These are phyloP conservation scores for Sarcodon aspratus DNA, from an alignment of 768 basidiomycete genomes.

Conservation along the genomic window DNA sequence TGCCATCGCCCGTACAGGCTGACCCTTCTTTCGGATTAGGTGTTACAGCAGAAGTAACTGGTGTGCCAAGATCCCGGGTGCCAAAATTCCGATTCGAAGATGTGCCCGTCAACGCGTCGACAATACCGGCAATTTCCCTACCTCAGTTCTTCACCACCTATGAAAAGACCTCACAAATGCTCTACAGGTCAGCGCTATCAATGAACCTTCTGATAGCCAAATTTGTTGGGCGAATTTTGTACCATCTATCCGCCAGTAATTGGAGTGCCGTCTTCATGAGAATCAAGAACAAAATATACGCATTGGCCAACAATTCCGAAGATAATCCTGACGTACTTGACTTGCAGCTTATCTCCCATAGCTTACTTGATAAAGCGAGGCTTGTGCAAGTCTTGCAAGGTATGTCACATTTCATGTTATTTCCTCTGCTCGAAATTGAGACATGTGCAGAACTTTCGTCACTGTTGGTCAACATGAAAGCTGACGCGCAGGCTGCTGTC, in stretches of 20 bases:
- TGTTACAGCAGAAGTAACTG: neutral
- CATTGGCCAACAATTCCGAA: conserved; percentile 41
- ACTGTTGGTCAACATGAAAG: conserved; percentile 72
- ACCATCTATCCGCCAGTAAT: conserved; percentile 80
- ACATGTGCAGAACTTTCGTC: conserved; percentile 56
- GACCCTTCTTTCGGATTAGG: neutral
- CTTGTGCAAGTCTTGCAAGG: conserved; percentile 65
- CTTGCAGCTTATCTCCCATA: conserved; percentile 66
- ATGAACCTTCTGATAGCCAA: conserved; percentile 56
- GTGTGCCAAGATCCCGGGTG: neutral
- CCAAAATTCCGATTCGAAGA: neutral
- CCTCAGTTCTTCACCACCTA: conserved; percentile 11
- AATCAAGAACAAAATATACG: conserved; percentile 57
- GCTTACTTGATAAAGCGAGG: conserved; percentile 57
- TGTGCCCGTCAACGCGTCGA: neutral
- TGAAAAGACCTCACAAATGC: conserved; percentile 18
- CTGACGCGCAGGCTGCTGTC: conserved; percentile 60
- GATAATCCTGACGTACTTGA: conserved; percentile 61
- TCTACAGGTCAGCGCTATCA: conserved; percentile 17
- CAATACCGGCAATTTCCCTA: conserved; percentile 1
- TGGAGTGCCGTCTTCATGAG: conserved; percentile 71
- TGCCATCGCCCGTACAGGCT: neutral
- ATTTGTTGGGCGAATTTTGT: conserved; percentile 71
- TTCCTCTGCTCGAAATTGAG: conserved; percentile 3
- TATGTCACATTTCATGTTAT: conserved; percentile 15